A percentile compares a stretch with the other conserved stretches of the same genome.
Conservation (phyloP, 805 yeast genomes). For the Monosporozyma unispora region DNA sequence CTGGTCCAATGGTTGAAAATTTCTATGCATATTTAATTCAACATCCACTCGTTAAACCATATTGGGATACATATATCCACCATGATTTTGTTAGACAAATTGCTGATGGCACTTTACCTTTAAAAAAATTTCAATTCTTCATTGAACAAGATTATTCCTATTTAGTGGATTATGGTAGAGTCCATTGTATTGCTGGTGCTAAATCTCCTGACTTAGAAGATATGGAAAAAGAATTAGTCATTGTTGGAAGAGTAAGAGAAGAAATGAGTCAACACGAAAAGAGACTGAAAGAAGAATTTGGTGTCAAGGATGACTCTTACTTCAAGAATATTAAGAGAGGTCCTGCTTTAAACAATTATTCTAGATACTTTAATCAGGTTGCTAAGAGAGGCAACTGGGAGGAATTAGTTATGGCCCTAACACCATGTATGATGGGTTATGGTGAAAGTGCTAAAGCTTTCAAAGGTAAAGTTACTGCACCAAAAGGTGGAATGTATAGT, state of each 20-base stretch:
- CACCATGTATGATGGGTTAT: conserved; percentile 72
- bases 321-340: conserved; percentile 42
- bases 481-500: conserved; percentile 18
- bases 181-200: conserved; percentile 56
- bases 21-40: conserved; percentile 42
- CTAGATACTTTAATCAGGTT: conserved; percentile 48
- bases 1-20: conserved; percentile 4
- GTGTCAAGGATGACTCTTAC: conserved; percentile 35
- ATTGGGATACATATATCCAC: conserved; percentile 49
- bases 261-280: conserved; percentile 51
- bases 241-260: conserved; percentile 40
- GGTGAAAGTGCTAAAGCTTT: conserved; percentile 41
- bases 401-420: conserved; percentile 56
- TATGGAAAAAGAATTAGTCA: conserved; percentile 40
- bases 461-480: conserved; percentile 28
- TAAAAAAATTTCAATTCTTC: conserved; percentile 42
- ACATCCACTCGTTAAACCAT: conserved; percentile 45
- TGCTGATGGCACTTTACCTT: conserved; percentile 44
- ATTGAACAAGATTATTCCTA: conserved; percentile 56
- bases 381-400: conserved; percentile 50
- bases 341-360: conserved; percentile 50
- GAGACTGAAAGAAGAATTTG: conserved; percentile 36
- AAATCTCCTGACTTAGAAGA: conserved; percentile 48
- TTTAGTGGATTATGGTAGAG: conserved; percentile 52
- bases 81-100: conserved; percentile 53